Evolutionary conservation across 176 grass and related monocot genomes (phyloP), one percentile per base, ranked within the genome.

Genomic region (Triticum urartu): DNA sequence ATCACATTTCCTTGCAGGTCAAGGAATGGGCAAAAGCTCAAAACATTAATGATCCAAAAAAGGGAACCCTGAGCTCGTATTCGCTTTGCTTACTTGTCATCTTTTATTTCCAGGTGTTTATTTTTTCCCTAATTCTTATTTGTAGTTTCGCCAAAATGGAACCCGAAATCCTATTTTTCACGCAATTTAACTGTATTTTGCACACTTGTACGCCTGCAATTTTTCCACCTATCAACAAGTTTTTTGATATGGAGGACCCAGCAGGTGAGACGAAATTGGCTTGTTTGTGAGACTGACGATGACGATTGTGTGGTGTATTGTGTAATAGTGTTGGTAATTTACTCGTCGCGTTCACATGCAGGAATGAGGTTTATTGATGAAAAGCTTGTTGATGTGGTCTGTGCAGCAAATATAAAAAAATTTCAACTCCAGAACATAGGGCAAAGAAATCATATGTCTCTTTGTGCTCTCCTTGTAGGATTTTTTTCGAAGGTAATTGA

Each of bases 21-120:
- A 98, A 98, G 75, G 96, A 98, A 90, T 98, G 96, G 96, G 96
- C 96, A 15, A 98, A 92, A 92, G 88, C 93, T 74, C 93, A 95
- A 88, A 84, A 88, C 42, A 98, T 98, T 34, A 98, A 98, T 34
- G 81, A 95, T 87, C 83, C 96, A 8, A 98, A 98, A 87, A 73
- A 42, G n/a, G 93, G 91, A 22, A 91, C 91, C 76, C 81, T 98
- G 11, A 98, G 89, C 84, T 95, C 96, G 11, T 98, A 91, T 87
- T 89, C 96, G 10, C 78, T 98, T 74, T 98, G 93, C 82, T 77
- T 98, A 81, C 86, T 95, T 77, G 90, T 95, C 52, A 77, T 92
- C 39, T 94, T 88, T 70, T 86, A 98, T 78, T 92, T 98, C 74
- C 95, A 95, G 95, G 91, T 94, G 85, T 77, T 81, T 39, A 59